phyloP scores from a whole-genome alignment of 148 eudicot genomes.

The Polygonum aviculare region DNA sequence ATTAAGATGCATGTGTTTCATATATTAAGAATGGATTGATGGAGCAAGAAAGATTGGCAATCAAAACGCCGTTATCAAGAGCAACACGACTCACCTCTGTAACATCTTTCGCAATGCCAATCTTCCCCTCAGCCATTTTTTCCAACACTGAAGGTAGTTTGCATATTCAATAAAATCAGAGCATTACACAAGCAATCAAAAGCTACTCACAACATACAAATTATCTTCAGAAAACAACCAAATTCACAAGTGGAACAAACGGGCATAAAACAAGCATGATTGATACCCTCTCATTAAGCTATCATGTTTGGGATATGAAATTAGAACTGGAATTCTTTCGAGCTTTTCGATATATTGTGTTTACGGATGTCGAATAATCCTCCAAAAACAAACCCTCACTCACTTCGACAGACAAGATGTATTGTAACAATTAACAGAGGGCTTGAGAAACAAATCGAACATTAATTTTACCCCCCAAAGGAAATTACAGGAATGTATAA shows the following conservation, averaged over 20 bases:
- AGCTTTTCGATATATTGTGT: neutral
- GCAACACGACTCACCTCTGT: conserved; percentile 33
- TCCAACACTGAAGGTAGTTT: neutral
- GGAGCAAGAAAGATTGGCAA: neutral
- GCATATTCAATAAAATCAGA: neutral
- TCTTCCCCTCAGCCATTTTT: conserved; percentile 31
- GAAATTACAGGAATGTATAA: neutral
- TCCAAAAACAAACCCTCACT: neutral
- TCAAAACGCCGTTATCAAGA: neutral
- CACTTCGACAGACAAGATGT: neutral
- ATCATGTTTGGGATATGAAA: neutral
- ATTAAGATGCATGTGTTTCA: neutral
- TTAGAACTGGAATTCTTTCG: neutral
- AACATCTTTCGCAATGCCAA: conserved; percentile 48
- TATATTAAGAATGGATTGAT: neutral
- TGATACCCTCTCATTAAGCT: neutral
- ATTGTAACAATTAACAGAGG: neutral
- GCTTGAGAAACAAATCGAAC: neutral
- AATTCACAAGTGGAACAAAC: neutral
- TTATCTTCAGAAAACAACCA: neutral
- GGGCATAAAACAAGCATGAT: neutral
- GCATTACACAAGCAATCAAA: neutral
- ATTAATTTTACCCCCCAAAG: neutral
- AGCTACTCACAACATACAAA: neutral
- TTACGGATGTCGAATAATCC: neutral